A percentile compares a stretch with the other conserved stretches of the same genome.
phyloP scores from a whole-genome alignment of 2,329 filamentous ascomycete genomes.

The Triangularia setosa region DNA sequence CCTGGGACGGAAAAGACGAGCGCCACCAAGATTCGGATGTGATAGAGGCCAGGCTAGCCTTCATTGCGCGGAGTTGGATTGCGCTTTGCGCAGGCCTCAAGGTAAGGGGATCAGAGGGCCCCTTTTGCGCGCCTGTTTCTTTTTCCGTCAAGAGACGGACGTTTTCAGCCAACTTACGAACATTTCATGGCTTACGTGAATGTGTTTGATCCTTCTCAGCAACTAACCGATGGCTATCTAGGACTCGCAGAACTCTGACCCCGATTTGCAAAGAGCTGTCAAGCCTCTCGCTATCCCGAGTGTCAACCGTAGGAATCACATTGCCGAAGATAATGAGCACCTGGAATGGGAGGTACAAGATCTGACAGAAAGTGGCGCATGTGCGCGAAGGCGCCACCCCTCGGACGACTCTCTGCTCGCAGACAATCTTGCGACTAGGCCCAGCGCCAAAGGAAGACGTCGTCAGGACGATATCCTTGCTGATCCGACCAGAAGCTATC shows the following conservation, averaged over 20 bases:
- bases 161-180: background rate
- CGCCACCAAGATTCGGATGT: slow-evolving; percentile 21
- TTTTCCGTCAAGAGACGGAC: background rate
- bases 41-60: slow-evolving; percentile 34
- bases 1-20: slow-evolving; percentile 33
- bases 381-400: slow-evolving; percentile 28
- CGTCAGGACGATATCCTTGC: slow-evolving; percentile 37
- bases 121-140: background rate
- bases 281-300: background rate
- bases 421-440: slow-evolving; percentile 10
- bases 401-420: slow-evolving; percentile 22
- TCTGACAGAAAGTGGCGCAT: slow-evolving; percentile 31
- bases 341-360: slow-evolving; percentile 24
- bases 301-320: background rate
- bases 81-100: slow-evolving; percentile 26
- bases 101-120: slow-evolving; percentile 29
- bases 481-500: slow-evolving; percentile 42
- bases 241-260: background rate
- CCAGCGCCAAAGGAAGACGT: slow-evolving; percentile 16
- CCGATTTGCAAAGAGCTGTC: background rate
- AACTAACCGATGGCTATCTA: background rate
- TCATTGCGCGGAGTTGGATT: slow-evolving; percentile 42
- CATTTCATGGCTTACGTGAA: background rate
- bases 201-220: background rate
- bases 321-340: background rate